These are phyloP conservation scores for Colletotrichum caudatum DNA, from an alignment of 2,329 filamentous ascomycete species.

Conservation along the genomic window DNA sequence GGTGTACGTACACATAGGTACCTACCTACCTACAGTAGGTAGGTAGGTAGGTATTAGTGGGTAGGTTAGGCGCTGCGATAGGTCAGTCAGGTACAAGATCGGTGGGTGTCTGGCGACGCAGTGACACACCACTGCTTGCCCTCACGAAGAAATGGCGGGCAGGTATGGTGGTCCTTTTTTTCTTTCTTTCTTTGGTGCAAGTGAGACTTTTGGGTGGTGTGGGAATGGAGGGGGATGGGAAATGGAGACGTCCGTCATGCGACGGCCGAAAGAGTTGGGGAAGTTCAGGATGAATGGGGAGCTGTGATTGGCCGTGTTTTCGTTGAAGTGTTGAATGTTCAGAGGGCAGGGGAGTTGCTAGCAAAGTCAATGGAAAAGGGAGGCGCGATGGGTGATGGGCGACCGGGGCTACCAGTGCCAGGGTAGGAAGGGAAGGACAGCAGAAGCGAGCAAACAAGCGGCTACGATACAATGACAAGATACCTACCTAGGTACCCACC, in stretches of 20 bases:
- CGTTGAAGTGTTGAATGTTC: conserved; percentile 47
- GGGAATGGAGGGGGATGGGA: conserved; percentile 41
- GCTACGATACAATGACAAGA: neutral
- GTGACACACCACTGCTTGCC: neutral
- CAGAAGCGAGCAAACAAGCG: conserved; percentile 22
- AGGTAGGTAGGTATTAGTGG: neutral
- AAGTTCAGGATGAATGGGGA: conserved; percentile 43
- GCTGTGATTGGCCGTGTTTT: conserved; percentile 42
- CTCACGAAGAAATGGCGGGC: neutral
- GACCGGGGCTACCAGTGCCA: neutral
- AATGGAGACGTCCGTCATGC: conserved; percentile 42
- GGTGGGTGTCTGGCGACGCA: conserved; percentile 7
- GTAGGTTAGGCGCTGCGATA: conserved; percentile 2
- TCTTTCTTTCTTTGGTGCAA: neutral
- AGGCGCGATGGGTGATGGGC: conserved; percentile 32
- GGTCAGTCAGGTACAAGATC: conserved; percentile 9
- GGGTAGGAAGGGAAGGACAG: neutral
- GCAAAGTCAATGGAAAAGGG: conserved; percentile 21
- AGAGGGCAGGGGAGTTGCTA: conserved; percentile 33
- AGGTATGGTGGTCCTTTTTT: no score
- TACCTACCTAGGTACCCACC: neutral
- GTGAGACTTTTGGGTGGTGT: conserved; percentile 20
- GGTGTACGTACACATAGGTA: no score
- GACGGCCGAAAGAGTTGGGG: conserved; percentile 48
- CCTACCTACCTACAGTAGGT: neutral